Evolutionary conservation across 2,329 filamentous ascomycete genomes (phyloP), one percentile per base, ranked within the genome.

Genomic region (Trichoderma semiorbis): DNA sequence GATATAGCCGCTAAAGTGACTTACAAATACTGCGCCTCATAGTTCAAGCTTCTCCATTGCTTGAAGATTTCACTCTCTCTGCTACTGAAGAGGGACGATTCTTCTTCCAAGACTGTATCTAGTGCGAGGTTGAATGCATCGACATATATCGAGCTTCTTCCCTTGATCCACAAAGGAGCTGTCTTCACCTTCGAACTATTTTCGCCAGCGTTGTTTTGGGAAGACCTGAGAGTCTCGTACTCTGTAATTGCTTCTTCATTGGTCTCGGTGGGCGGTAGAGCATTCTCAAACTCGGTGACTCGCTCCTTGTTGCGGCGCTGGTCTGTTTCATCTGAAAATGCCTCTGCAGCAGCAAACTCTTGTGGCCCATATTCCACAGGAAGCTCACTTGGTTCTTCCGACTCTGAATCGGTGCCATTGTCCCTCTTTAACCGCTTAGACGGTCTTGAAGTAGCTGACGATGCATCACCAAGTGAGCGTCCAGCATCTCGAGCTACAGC

Each of bases 81-180:
- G 72, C 90, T 88, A 76, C 96, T 88, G 79, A 98, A 99, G 0
- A 99, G 84, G 81, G 97, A 93, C 0, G 89, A 87, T 81, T 99
- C 96, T 71, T 98, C 93, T 63, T 93, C 90, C 14, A 98, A 83
- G 4, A 99, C 96, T 0, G 93, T 97, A 72, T 95, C 91, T 63
- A 99, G 84, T 2, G 95, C 94, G 16, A 98, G 85, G 78, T 97
- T 97, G 85, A 99, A 99, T 0, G 96, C 96, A 82, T 99, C 96
- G 21, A 98, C 94, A 77, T 99, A 99, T 70, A 99, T 93, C 1
- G 95, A 98, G 77, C 91, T 97, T 79, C 90, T 91, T 0, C 94
- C 93, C 77, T 87, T 89, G 5, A 90, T 82, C 93, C 93, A 97
- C 72, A 72, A 63, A 5, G 79, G 75, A 5, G 73, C 78, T 74